Conservation (phyloP, 2,329 filamentous ascomycete species). For the Furcasterigmium furcatum region DNA sequence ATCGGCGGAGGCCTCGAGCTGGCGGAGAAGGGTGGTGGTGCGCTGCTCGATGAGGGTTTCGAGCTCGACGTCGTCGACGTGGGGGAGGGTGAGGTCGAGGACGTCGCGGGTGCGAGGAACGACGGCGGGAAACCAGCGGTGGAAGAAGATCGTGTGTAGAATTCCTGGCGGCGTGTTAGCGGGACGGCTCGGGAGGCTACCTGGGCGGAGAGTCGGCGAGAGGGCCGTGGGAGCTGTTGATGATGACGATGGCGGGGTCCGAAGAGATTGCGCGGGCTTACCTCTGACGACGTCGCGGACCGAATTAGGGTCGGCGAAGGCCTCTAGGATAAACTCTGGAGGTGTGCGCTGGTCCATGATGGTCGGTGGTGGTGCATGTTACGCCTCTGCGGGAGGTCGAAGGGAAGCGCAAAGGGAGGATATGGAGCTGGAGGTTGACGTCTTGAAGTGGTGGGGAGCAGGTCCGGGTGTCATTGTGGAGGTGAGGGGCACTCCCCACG, state of each 20-base stretch:
- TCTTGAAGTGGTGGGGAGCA: too few relatives aligned
- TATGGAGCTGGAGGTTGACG: neutral
- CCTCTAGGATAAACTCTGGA: conserved; percentile 89
- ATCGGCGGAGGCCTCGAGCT: conserved; percentile 60
- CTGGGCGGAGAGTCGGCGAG: too few relatives aligned
- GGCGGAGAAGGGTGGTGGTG: conserved; percentile 73
- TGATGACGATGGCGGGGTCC: neutral
- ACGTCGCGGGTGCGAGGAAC: conserved; percentile 81
- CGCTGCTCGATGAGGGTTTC: conserved; percentile 92
- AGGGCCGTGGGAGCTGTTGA: too few relatives aligned
- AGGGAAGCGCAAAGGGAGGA: neutral
- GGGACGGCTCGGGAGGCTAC: neutral
- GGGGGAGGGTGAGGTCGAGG: conserved; percentile 84
- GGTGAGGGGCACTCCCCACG: neutral
- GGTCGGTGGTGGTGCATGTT: neutral
- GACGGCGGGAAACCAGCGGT: conserved; percentile 90
- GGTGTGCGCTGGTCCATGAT: conserved; percentile 52
- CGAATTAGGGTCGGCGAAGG: conserved; percentile 85
- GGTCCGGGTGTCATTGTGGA: neutral
- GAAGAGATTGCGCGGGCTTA: conserved; percentile 35
- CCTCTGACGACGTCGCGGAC: conserved; percentile 94
- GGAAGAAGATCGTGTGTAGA: conserved; percentile 97
- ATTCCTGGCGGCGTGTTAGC: conserved; percentile 56
- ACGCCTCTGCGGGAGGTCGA: neutral
- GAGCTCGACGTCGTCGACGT: conserved; percentile 85